These are phyloP conservation scores for Uncinocarpus reesii DNA, from an alignment of 2,329 filamentous ascomycete genomes.

Conservation along the genomic window DNA sequence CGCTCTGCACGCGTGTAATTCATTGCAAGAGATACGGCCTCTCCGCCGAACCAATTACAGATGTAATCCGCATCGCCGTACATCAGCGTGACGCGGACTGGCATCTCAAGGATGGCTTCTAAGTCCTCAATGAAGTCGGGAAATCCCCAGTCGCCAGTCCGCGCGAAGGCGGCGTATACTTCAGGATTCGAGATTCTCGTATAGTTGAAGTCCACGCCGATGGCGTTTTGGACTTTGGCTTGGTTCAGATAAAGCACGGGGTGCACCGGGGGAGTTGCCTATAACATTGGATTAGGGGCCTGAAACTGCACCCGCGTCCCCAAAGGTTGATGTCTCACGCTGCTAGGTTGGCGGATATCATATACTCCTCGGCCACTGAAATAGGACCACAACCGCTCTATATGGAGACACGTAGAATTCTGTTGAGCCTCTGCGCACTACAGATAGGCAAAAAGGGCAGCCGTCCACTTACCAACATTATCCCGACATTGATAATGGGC, in stretches of 20 bases:
- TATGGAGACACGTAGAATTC: not conserved
- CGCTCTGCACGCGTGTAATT: conserved; percentile 6
- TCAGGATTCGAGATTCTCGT: conserved; percentile 39
- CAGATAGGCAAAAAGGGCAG: not conserved
- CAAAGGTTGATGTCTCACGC: conserved; percentile 19
- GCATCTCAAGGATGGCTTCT: conserved; percentile 6
- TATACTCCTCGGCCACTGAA: conserved; percentile 37
- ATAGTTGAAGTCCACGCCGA: conserved; percentile 55
- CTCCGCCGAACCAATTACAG: conserved; percentile 11
- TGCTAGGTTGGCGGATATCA: conserved; percentile 48
- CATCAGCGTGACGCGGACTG: conserved; percentile 10
- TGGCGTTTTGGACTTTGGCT: conserved; percentile 45
- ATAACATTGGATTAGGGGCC: conserved; percentile 22
- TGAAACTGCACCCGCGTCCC: not conserved
- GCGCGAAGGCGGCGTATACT: conserved; percentile 40
- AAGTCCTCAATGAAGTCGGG: conserved; percentile 8
- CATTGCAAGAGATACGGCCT: conserved; percentile 6
- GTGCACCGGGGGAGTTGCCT: conserved; percentile 51
- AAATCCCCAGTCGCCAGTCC: conserved; percentile 33
- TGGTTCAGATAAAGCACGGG: conserved; percentile 58
- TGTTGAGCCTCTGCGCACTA: no score
- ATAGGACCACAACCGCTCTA: conserved; percentile 42
- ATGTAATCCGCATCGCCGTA: conserved; percentile 12
- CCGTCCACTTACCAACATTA: conserved; percentile 38
- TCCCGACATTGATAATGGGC: conserved; percentile 48